Evolutionary conservation across 768 basidiomycete genomes (phyloP), one percentile per base, ranked within the genome.

Genomic region (Rhizopogon rudus): DNA sequence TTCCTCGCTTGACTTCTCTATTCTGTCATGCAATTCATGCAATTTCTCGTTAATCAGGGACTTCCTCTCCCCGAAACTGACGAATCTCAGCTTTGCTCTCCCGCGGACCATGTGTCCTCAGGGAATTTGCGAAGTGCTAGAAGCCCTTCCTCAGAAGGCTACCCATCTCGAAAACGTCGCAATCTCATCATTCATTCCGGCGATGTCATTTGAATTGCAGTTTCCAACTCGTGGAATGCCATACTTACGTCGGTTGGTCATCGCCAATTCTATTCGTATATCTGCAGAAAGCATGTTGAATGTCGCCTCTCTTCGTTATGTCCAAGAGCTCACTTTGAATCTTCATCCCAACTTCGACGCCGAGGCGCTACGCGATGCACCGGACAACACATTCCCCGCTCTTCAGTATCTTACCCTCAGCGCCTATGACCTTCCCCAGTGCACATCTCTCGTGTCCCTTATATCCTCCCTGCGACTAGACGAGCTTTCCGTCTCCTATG

Each of bases 361-460:
- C 33, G 55, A 59, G 41, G 60, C 56, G 48, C 52, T 67, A 51
- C 43, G 33, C 13, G 9, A n/a, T 31, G 25, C 17, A 10, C 45
- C 46, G 58, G 13, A 56, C 51, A 17, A 57, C 3, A 22, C 35
- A 3, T 71, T 70, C 45, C 61, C 64, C 5, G 46, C 43, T 44
- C 50, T 70, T 35, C 66, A 44, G 40, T 55, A 48, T n/a, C 40
- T 71, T 46, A 70, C 62, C 35, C 52, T 70, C 46, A 31, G 49
- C 44, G 60, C 68, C 20, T 25, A 59, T 25, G 59, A 61, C 16
- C 70, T 71, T 13, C 58, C 62, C 2, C 67, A 67, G 52, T 71
- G 70, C 41, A 63, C 63, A 12, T 60, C 63, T 5, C 57, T 70
- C 16, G 3, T 69, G 3, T 58, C 63, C 33, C 54, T 65, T 41